Evolutionary conservation across 495 filamentous ascomycete species (phyloP), one percentile per base, ranked within the genome.

Genomic region (Penicillium coprophilum): DNA sequence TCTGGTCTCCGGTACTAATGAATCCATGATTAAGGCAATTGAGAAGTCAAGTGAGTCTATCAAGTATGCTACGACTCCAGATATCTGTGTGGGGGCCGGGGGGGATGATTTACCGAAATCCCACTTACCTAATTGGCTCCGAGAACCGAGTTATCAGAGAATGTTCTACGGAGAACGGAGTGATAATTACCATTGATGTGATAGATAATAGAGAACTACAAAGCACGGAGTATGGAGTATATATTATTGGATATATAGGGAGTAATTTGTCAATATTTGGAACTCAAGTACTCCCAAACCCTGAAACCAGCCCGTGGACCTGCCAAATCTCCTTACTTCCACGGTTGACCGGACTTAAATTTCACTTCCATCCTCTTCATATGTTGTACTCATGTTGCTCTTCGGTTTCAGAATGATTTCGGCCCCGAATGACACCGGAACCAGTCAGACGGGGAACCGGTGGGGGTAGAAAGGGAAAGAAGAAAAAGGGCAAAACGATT

Each of bases 1-100:
- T 66, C 84, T 78, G 30, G 91, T 96, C 68, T 94, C 90, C 11
- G 92, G 91, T 43, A 95, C 82, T 27, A 83, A 63, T 51, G 45
- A 59, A 40, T 75, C 71, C 7, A 50, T 55, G 44, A 28, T 53
- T 38, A 9, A 38, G 8, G 9, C 8, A 46, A 56, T 46, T 36
- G 43, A 27, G 19, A 6, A 27, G 24, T 27, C 23, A n/a, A 46
- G 46, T 52, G 50, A 50, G 44, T 30, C n/a, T 47, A 46, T 46
- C 46, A 20, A 17, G 24, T 31, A 34, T 23, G 32, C 6, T 50
- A 38, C 39, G 32, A 38, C 20, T 50, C n/a, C n/a, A n/a, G n/a
- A n/a, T n/a, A n/a, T n/a, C 21, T 34, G 28, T 54, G 52, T 38
- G 52, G 43, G 31, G 31, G 41, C 10, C 15, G 8, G 51, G 32